Evolutionary conservation across 2,329 filamentous ascomycete species (phyloP), one percentile per base, ranked within the genome.

Genomic region (Parastagonospora nodorum): DNA sequence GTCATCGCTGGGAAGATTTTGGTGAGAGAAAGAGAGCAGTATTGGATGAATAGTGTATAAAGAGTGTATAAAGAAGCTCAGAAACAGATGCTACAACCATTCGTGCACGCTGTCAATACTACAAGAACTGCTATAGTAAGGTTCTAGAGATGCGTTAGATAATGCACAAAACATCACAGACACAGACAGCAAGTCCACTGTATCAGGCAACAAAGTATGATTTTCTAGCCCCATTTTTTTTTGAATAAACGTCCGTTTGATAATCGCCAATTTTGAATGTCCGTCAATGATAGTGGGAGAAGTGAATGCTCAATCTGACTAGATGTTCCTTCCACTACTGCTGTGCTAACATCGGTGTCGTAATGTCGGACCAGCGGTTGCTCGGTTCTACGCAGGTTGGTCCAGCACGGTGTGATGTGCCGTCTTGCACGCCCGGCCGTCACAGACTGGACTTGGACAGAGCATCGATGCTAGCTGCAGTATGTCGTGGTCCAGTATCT

Each of bases 401-500:
- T 24, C 11, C 16, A 39, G 19, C 15, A 8, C 27, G 16, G 12
- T 39, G 9, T 32, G 10, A 10, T 32, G 10, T 32, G 9, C 10
- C 30, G 2, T 32, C 30, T 32, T 32, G 30, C 37, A 39, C 37
- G 19, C 9, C 37, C 12, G 4, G 37, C 40, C 29, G 15, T 32
- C 40, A 14, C 14, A 19, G 32, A 11, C 14, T 8, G 12, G 27
- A 27, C 16, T 6, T 24, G 27, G 33, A 19, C 19, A 37, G 33
- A 12, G 33, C 35, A 29, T 40, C 36, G 6, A 39, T 27, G 36
- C 44, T 38, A 27, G 36, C 44, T 46, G 24, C 36, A 19, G 30
- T 46, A 24, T 24, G 30, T 19, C 24, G 29, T 48, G 15, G 19
- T 48, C 45, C 45, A 36, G 42, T 42, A 30, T 29, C 39, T 30